Percentiles rank a stretch among this genome's conserved stretches.
phyloP scores from a whole-genome alignment of 257 asterid genomes.

The Solanum pimpinellifolium region DNA sequence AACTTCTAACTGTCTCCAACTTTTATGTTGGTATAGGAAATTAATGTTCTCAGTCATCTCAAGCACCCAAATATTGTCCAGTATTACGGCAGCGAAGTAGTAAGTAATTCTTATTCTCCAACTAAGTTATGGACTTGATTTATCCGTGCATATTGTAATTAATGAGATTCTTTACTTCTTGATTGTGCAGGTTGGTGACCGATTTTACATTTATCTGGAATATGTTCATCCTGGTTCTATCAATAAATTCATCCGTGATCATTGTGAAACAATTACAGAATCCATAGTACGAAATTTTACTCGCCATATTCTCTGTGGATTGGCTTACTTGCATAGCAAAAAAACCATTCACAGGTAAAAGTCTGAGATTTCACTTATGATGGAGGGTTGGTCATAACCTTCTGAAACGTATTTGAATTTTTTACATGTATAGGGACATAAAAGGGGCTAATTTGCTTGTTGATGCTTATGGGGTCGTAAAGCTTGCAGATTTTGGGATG shows the following conservation, averaged over 20 bases:
- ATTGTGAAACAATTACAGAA: slow-evolving; percentile 79
- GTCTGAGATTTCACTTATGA: background rate
- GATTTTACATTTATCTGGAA: slow-evolving; percentile 79
- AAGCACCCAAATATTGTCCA: slow-evolving; percentile 90
- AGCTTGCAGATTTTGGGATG: slow-evolving; percentile 99
- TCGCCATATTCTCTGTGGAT: slow-evolving; percentile 81
- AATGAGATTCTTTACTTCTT: slow-evolving; percentile 6
- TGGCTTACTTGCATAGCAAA: slow-evolving; percentile 81
- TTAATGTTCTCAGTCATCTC: slow-evolving; percentile 72
- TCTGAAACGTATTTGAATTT: background rate
- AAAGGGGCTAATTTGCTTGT: slow-evolving; percentile 93
- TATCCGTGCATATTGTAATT: background rate
- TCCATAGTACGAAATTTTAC: slow-evolving; percentile 82
- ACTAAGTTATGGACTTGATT: background rate
- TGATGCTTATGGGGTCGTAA: slow-evolving; percentile 86
- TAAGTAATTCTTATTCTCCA: slow-evolving; percentile 16
- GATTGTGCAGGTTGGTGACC: slow-evolving; percentile 52
- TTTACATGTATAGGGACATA: slow-evolving; percentile 46
- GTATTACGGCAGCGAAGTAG: slow-evolving; percentile 84
- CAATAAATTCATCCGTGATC: slow-evolving; percentile 65
- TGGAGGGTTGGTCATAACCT: background rate
- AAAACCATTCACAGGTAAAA: slow-evolving; percentile 83
- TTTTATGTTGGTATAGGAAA: slow-evolving; percentile 41
- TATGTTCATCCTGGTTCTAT: slow-evolving; percentile 94
- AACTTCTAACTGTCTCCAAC: background rate